Percentiles rank a stretch among this genome's conserved stretches.
Evolutionary conservation across 2,329 filamentous ascomycete genomes (phyloP).

Genomic region (Herpotrichia juniperi): DNA sequence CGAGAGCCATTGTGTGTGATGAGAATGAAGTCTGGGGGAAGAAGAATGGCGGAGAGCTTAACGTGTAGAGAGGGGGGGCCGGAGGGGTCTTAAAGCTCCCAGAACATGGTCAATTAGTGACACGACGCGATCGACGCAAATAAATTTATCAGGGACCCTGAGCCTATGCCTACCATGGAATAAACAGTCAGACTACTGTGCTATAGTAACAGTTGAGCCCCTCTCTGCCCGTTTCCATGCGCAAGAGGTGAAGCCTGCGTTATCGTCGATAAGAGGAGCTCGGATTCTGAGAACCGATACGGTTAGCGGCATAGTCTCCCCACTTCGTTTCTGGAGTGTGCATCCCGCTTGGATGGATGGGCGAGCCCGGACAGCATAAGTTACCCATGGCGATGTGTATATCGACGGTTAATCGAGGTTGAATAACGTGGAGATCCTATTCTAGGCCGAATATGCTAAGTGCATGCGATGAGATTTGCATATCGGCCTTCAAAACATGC

Average conservation of each 20-base stretch:
- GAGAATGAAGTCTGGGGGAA: conserved; percentile 4
- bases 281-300: conserved; percentile 10
- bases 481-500: not conserved
- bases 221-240: conserved; percentile 1
- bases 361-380: not conserved
- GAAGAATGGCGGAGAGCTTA: conserved; percentile 10
- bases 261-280: conserved; percentile 12
- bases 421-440: not conserved
- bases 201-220: not conserved
- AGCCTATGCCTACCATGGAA: conserved; percentile 7
- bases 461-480: not conserved
- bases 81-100: conserved; percentile 29
- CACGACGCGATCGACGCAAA: conserved; percentile 15
- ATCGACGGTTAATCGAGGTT: not conserved
- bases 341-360: not conserved
- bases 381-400: not conserved
- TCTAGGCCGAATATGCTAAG: not conserved
- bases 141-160: conserved; percentile 5
- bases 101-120: conserved; percentile 1
- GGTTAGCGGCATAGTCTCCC: conserved; percentile 4
- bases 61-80: conserved; percentile 9
- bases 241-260: conserved; percentile 4
- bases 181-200: conserved; percentile 5
- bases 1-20: conserved; percentile 60
- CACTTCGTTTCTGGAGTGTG: not conserved